Base-by-base conservation (phyloP, 192 early-diverging fungal species). In the Mortierella alpina region DNA sequence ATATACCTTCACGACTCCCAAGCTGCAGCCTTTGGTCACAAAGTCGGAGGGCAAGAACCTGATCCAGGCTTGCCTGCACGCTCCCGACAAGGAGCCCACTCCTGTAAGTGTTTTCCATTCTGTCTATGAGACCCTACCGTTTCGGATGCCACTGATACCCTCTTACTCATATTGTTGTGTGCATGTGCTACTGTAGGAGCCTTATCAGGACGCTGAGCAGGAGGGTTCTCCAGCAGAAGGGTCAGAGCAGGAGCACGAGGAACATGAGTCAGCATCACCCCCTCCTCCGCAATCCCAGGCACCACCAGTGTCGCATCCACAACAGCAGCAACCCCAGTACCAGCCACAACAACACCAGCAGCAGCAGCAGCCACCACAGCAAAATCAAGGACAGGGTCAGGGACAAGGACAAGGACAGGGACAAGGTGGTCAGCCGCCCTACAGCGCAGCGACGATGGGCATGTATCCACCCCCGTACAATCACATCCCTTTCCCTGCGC, bases 1-100 rank as follows among this genome's bases (percentile, higher is more conserved):
- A 9, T 97, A 97, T 85, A 97, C 95, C 6, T 97, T 96, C 81
- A 96, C 97, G 7, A 98, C 97, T 14, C 93, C 93, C 51, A 96
- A 96, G 83, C 89, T 98, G 57, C 95, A 96, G 83, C 95, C 96
- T 9, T 86, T 98, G 40, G 95, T 98, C 56, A 95, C 95, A 39
- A 94, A 96, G 82, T 84, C 93, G 6, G 93, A 96, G 66, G 96
- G 95, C 55, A 96, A 96, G 84, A 95, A 94, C 70, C 87, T 97
- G 55, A 98, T 98, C 72, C 96, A 98, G 81, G 88, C 91, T 7
- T 98, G 96, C 83, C 87, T 98, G 65, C 96, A 96, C 83, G 91
- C 95, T 31, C 91, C 93, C 12, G 96, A 97, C 73, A 72, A 72
- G 54, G 66, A 72, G 23, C 9, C 70, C 14, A 59, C 66, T 6